These are phyloP conservation scores for Daphne laureola DNA, from an alignment of 441 rosid genomes.

Conservation along the genomic window DNA sequence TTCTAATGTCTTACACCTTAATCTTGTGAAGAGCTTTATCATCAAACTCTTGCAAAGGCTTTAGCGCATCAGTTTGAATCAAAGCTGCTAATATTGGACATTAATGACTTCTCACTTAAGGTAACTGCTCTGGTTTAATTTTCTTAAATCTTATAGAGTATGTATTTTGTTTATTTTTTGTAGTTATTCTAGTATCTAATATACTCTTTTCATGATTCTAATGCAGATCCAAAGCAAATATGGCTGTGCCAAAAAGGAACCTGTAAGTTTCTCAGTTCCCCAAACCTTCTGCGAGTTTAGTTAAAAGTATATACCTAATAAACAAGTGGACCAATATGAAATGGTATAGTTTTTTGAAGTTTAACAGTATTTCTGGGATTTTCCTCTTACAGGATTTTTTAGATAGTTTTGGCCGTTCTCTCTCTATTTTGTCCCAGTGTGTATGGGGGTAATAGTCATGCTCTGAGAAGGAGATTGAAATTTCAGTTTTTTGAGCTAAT, in stretches of 20 bases:
- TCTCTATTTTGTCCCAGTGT: not conserved
- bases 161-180: not conserved
- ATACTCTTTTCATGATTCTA: conserved; percentile 18
- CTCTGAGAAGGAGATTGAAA: no score
- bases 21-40: conserved; percentile 62
- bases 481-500: not conserved
- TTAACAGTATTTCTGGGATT: no score
- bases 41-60: conserved; percentile 95
- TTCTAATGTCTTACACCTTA: conserved; percentile 12
- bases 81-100: conserved; percentile 70
- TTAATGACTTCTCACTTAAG: conserved; percentile 72
- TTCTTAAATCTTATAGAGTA: not conserved
- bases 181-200: conserved; percentile 8
- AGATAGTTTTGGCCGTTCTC: no score
- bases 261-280: conserved; percentile 34
- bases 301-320: no score
- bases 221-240: conserved; percentile 85
- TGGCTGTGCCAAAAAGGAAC: conserved; percentile 56
- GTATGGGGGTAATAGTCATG: not conserved
- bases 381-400: no score
- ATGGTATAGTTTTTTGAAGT: no score
- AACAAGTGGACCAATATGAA: no score
- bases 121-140: conserved; percentile 24
- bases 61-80: conserved; percentile 72
- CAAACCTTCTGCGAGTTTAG: no score